Percentiles rank a stretch among this genome's conserved stretches.
These are phyloP conservation scores for Saccharomycopsis oosterbeekiorum DNA, from an alignment of 805 yeast species.

Conservation along the genomic window DNA sequence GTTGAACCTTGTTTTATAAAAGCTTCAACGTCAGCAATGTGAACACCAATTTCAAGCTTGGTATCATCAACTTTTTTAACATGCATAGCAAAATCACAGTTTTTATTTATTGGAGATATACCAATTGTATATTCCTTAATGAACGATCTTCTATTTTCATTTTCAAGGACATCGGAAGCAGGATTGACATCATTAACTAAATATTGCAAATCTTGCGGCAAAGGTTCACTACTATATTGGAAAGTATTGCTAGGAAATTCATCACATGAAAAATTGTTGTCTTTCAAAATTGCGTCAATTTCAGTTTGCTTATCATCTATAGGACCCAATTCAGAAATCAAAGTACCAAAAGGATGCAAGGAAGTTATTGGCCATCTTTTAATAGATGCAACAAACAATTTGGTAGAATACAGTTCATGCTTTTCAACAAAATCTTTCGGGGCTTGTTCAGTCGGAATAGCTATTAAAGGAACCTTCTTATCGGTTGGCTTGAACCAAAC, in stretches of 20 bases:
- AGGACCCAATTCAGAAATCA: slow-evolving; percentile 77
- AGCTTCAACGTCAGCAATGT: slow-evolving; percentile 69
- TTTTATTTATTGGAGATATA: slow-evolving; percentile 44
- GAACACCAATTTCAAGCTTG: slow-evolving; percentile 75
- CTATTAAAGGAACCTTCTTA: slow-evolving; percentile 93
- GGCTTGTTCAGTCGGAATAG: slow-evolving; percentile 97
- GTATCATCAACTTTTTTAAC: slow-evolving; percentile 53
- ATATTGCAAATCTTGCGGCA: slow-evolving; percentile 22
- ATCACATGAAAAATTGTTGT: slow-evolving; percentile 71
- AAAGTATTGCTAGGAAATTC: slow-evolving; percentile 51
- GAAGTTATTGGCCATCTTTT: slow-evolving; percentile 99
- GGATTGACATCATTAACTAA: background rate
- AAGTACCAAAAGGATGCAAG: slow-evolving; percentile 93
- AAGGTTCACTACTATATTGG: slow-evolving; percentile 23
- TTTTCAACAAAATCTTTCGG: slow-evolving; percentile 92
- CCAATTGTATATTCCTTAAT: slow-evolving; percentile 54
- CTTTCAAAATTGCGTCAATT: slow-evolving; percentile 81
- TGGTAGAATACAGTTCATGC: slow-evolving; percentile 72
- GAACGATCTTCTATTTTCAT: slow-evolving; percentile 40
- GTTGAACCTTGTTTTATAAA: slow-evolving; percentile 63
- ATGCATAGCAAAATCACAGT: slow-evolving; percentile 74
- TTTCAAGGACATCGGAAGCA: slow-evolving; percentile 24
- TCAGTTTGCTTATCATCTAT: slow-evolving; percentile 71
- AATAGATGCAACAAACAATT: slow-evolving; percentile 85
- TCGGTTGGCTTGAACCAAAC: slow-evolving; percentile 99